Percentiles rank a stretch among this genome's conserved stretches.
Conservation (phyloP, 495 filamentous ascomycete genomes). For the Penicillium pancosmium region DNA sequence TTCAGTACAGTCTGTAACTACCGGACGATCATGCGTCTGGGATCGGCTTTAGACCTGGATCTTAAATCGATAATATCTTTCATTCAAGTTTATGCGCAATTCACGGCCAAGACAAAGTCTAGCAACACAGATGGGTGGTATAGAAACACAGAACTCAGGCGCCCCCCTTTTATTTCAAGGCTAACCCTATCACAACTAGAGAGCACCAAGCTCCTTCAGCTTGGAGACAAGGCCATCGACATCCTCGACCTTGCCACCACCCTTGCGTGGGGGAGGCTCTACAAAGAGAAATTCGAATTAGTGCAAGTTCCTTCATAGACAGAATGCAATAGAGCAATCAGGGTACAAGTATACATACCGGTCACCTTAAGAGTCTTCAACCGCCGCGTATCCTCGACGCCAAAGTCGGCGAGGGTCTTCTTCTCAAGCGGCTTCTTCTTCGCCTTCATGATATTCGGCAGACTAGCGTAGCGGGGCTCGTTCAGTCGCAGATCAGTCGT, state of each 20-base stretch:
- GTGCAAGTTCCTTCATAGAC: conserved; percentile 8
- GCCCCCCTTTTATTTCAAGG: background rate
- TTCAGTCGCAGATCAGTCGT: conserved; percentile 96
- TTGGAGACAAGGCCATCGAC: conserved; percentile 90
- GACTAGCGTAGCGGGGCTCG: conserved; percentile 89
- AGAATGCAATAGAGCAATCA: background rate
- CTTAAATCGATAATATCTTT: background rate
- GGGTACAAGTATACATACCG: conserved; percentile 52
- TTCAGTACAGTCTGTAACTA: too few relatives aligned
- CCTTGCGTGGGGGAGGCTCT: conserved; percentile 88
- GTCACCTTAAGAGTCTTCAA: conserved; percentile 88
- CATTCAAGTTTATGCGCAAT: background rate
- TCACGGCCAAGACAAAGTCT: conserved; percentile 8
- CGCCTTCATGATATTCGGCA: conserved; percentile 99
- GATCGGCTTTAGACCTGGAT: too few relatives aligned
- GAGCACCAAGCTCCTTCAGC: conserved; percentile 92
- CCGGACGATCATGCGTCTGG: too few relatives aligned
- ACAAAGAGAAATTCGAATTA: conserved; percentile 27
- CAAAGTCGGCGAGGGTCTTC: conserved; percentile 80
- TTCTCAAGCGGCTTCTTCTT: conserved; percentile 99
- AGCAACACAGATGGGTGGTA: conserved; percentile 27
- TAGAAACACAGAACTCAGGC: conserved; percentile 29
- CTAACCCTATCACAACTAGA: conserved; percentile 52
- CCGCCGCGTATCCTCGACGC: conserved; percentile 69
- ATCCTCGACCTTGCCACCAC: conserved; percentile 95